Conservation (phyloP, 2,329 filamentous ascomycete genomes). For the Ascochyta lentis region DNA sequence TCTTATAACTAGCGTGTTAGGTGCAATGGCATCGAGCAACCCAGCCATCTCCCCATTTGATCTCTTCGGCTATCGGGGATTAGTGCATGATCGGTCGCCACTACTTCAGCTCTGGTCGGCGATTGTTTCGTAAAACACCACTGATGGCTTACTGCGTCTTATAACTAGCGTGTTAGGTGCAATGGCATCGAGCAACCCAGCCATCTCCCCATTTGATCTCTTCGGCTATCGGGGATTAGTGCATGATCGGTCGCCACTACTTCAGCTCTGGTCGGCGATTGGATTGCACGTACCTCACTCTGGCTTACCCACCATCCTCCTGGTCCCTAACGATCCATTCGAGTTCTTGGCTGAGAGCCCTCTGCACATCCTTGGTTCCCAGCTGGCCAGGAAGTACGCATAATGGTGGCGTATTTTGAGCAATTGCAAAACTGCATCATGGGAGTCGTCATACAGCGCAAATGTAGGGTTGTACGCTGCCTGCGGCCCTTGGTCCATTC, state of each 20-base stretch:
- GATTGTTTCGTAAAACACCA: neutral
- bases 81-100: conserved; percentile 1
- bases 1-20: neutral
- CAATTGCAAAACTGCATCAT: too few relatives aligned
- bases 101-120: conserved; percentile 11
- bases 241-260: neutral
- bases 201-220: neutral
- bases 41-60: neutral
- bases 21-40: neutral
- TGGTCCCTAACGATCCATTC: neutral
- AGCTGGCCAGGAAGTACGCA: neutral
- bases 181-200: neutral
- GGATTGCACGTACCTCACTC: neutral
- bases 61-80: neutral
- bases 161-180: neutral
- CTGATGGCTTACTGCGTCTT: neutral
- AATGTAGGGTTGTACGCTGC: too few relatives aligned
- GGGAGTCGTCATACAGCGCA: too few relatives aligned
- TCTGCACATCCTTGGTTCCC: neutral
- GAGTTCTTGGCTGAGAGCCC: neutral
- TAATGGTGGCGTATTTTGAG: too few relatives aligned
- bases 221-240: neutral
- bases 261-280: conserved; percentile 16
- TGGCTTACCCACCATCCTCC: neutral
- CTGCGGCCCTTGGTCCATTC: too few relatives aligned